Evolutionary conservation across 441 rosid species (phyloP).

Genomic region (Breynia disticha): DNA sequence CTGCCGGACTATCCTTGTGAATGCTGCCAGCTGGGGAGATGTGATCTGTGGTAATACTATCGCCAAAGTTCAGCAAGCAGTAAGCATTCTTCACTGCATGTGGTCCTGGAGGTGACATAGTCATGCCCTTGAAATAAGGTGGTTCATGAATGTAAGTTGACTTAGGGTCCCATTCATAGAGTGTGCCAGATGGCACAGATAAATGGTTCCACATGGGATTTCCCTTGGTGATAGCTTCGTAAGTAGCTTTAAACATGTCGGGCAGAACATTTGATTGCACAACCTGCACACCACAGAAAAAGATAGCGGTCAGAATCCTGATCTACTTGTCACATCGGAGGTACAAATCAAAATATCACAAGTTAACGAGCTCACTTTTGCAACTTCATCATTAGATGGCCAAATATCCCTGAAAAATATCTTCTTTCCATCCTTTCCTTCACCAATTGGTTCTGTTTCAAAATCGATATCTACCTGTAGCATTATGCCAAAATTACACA

Average conservation of each 20-base stretch:
- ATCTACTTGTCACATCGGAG: background rate
- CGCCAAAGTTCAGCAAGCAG: slow-evolving; percentile 84
- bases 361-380: slow-evolving; percentile 33
- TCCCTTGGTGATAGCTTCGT: slow-evolving; percentile 81
- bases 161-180: slow-evolving; percentile 70
- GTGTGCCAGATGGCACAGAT: slow-evolving; percentile 54
- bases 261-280: slow-evolving; percentile 83
- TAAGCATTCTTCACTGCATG: slow-evolving; percentile 79
- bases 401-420: slow-evolving; percentile 77
- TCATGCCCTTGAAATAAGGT: slow-evolving; percentile 87
- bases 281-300: slow-evolving; percentile 32
- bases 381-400: slow-evolving; percentile 90
- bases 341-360: slow-evolving; percentile 6
- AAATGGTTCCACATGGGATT: slow-evolving; percentile 90
- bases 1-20: slow-evolving; percentile 87
- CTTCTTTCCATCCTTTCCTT: slow-evolving; percentile 59
- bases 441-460: slow-evolving; percentile 65
- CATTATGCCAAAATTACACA: background rate
- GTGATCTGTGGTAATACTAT: slow-evolving; percentile 92
- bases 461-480: slow-evolving; percentile 80
- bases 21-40: slow-evolving; percentile 96
- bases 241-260: slow-evolving; percentile 90
- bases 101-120: slow-evolving; percentile 87
- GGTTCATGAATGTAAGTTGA: slow-evolving; percentile 94
- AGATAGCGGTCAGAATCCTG: slow-evolving; percentile 3